A percentile compares a stretch with the other conserved stretches of the same genome.
Conservation (phyloP, 2,329 filamentous ascomycete genomes). For the Colletotrichum brevisporum region DNA sequence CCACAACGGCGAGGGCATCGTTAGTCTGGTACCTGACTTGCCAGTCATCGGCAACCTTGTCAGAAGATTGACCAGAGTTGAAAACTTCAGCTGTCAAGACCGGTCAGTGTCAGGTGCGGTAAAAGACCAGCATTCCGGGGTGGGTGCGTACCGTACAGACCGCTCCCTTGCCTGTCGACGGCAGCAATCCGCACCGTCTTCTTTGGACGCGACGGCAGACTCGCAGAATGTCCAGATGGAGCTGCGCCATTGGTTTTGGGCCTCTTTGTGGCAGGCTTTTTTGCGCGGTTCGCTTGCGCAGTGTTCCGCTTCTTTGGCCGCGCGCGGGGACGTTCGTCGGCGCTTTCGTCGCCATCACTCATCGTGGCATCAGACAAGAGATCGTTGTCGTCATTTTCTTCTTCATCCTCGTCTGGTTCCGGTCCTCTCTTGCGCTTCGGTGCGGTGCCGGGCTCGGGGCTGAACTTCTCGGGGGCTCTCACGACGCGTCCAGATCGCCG, state of each 20-base stretch:
- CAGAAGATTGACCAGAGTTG: conserved; percentile 68
- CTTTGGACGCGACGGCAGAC: conserved; percentile 68
- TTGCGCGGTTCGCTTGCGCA: conserved; percentile 59
- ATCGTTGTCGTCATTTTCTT: conserved; percentile 63
- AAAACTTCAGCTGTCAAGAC: conserved; percentile 71
- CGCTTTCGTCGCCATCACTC: conserved; percentile 63
- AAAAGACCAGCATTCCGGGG: conserved; percentile 35
- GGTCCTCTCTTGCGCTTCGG: conserved; percentile 71
- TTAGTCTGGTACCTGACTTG: conserved; percentile 70
- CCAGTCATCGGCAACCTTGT: conserved; percentile 73
- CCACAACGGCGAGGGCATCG: conserved; percentile 68
- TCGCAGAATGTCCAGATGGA: conserved; percentile 53
- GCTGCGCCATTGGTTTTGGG: conserved; percentile 71
- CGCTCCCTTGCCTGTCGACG: conserved; percentile 62
- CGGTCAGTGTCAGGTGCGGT: conserved; percentile 46
- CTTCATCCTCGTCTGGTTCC: conserved; percentile 62
- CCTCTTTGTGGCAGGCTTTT: conserved; percentile 74
- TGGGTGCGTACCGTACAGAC: conserved; percentile 66
- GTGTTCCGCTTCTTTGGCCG: conserved; percentile 37
- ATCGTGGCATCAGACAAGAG: conserved; percentile 61
- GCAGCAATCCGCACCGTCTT: conserved; percentile 68
- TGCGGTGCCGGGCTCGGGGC: conserved; percentile 63
- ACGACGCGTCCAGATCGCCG: conserved; percentile 80
- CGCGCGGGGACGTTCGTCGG: conserved; percentile 46
- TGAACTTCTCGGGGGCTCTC: conserved; percentile 72